Base-by-base conservation (phyloP, 345 rosid genomes). In the Atalantia buxifolia region DNA sequence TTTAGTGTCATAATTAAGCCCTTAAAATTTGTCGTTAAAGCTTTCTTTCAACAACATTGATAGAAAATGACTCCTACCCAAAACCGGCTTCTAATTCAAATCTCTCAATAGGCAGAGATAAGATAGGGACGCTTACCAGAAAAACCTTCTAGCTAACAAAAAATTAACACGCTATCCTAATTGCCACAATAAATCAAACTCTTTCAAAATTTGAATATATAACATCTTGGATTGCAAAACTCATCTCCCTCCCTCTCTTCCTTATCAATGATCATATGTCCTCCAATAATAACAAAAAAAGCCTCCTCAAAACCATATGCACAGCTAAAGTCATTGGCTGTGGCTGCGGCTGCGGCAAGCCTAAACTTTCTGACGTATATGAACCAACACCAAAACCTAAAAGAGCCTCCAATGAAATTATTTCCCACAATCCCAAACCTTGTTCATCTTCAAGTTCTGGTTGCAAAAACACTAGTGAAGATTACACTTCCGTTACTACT, bases 361-460 rank as follows among this genome's bases (percentile, higher is more conserved):
- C 81, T 10, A 83, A 86, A 48, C 85, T 65, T 70, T 80, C 85
- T 4, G 84, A 84, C 21, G 89, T 81, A 1, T 9, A 84, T 53
- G 67, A 87, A 36, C 92, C 92, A 10, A 71, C 60, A 38, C 84
- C 83, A 1, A 76, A 65, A 16, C 60, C 77, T 30, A 85, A 72
- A 38, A 64, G 12, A 0, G 66, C 70, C 81, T 10, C 63, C 42
- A 45, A 3, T 45, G 50, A 45, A 45, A 13, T 45, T 12, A 68
- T 4, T 42, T 30, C 75, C 50, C 65, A 22, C 21, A 68, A 55
- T 77, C 12, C 4, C 63, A 66, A 57, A 63, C 42, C 74, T 64
- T 27, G n/a, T 21, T 18, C 24, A 28, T 76, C 76, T 36, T 75
- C 78, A 31, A 48, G 24, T 48, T 24, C 42, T 45, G 21, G 16